Evolutionary conservation across 2,329 filamentous ascomycete genomes (phyloP).

Genomic region (Cytospora mali): DNA sequence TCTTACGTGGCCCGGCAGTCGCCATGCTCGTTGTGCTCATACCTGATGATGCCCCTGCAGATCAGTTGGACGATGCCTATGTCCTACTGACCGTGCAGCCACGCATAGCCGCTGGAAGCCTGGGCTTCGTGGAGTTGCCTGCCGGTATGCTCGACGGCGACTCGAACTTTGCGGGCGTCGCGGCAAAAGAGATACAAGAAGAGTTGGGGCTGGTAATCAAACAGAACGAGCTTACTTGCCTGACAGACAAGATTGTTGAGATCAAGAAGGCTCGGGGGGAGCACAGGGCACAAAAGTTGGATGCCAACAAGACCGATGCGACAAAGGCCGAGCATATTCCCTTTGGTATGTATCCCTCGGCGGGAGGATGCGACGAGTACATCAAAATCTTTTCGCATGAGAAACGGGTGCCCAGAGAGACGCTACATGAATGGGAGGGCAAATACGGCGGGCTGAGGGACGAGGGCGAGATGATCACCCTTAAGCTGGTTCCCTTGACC

Average conservation of each 20-base stretch:
- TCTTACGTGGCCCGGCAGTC: slow-evolving; percentile 63
- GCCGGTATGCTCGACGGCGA: slow-evolving; percentile 65
- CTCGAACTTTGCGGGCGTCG: slow-evolving; percentile 58
- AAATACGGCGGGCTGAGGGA: slow-evolving; percentile 60
- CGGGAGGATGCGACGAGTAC: slow-evolving; percentile 63
- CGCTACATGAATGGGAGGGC: slow-evolving; percentile 58
- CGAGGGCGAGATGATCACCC: slow-evolving; percentile 63
- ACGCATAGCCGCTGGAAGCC: slow-evolving; percentile 56
- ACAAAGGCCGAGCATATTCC: slow-evolving; percentile 43
- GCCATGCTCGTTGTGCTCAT: slow-evolving; percentile 61
- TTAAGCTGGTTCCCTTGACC: slow-evolving; percentile 59
- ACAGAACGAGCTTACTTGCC: slow-evolving; percentile 48
- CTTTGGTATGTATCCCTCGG: slow-evolving; percentile 57
- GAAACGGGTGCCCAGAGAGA: slow-evolving; percentile 50
- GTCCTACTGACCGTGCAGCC: slow-evolving; percentile 63
- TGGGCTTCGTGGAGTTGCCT: slow-evolving; percentile 61
- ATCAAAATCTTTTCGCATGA: slow-evolving; percentile 62
- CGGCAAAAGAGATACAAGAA: slow-evolving; percentile 63
- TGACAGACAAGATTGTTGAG: slow-evolving; percentile 46
- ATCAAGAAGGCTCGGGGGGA: slow-evolving; percentile 41
- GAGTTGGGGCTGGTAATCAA: slow-evolving; percentile 59
- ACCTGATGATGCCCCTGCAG: slow-evolving; percentile 49
- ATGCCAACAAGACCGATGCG: slow-evolving; percentile 28
- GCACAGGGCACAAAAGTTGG: slow-evolving; percentile 41
- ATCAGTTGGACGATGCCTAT: slow-evolving; percentile 51